These are phyloP conservation scores for Asparagopsis taxiformis DNA, from an alignment of 31 red algal species.

Conservation along the genomic window DNA sequence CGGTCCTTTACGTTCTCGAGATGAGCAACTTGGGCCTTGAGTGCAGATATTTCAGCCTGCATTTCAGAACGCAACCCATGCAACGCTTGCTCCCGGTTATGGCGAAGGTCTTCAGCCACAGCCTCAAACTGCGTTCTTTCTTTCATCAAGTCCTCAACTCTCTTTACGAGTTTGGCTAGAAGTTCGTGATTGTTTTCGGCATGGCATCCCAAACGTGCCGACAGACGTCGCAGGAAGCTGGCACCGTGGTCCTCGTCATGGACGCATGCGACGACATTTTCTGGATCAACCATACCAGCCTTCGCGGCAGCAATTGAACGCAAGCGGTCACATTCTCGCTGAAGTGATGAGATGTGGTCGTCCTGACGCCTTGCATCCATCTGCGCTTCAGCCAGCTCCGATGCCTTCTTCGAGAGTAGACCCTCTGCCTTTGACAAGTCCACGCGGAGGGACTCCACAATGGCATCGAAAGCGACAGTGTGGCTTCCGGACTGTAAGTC, in stretches of 20 bases:
- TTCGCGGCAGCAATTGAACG: conserved; percentile 19
- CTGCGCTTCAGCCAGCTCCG: conserved; percentile 21
- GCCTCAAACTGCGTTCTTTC: conserved; percentile 37
- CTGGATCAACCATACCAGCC: neutral
- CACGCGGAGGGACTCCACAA: conserved; percentile 5
- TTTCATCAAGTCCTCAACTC: conserved; percentile 36
- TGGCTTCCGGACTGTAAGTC: neutral
- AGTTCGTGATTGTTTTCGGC: conserved; percentile 33
- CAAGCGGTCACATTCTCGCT: conserved; percentile 20
- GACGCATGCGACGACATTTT: neutral
- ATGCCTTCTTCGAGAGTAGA: conserved; percentile 20
- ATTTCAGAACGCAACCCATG: conserved; percentile 54
- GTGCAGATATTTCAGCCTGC: conserved; percentile 49
- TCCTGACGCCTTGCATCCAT: conserved; percentile 18
- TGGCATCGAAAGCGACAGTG: conserved; percentile 2
- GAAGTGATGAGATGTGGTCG: conserved; percentile 13
- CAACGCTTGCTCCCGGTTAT: conserved; percentile 16
- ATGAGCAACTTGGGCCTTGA: conserved; percentile 50
- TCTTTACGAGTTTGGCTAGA: conserved; percentile 31
- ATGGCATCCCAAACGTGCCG: conserved; percentile 36
- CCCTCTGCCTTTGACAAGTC: conserved; percentile 12
- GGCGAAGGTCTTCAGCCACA: conserved; percentile 15
- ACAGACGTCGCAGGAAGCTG: conserved; percentile 51
- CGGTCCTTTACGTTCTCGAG: conserved; percentile 43
- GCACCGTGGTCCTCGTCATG: conserved; percentile 6